Conservation (phyloP, 495 filamentous ascomycete genomes). For the Hyaloscypha variabilis region DNA sequence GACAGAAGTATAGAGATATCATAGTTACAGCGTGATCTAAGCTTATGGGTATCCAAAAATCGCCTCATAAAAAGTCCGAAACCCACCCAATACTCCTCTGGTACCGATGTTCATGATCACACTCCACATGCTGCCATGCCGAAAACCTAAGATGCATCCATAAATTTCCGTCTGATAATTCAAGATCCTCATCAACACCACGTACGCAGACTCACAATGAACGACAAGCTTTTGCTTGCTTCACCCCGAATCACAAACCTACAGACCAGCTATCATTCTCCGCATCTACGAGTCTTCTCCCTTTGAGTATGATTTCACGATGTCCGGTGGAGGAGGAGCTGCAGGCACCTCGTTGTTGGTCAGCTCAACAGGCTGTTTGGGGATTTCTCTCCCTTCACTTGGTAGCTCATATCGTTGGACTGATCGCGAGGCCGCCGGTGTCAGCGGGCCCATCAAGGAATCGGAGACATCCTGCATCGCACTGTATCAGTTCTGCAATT, state of each 20-base stretch:
- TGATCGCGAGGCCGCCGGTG: neutral
- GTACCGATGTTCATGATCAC: too few species aligned
- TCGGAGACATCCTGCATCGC: neutral
- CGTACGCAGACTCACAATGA: too few species aligned
- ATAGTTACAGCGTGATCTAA: too few species aligned
- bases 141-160: too few species aligned
- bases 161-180: too few species aligned
- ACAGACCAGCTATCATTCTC: neutral
- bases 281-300: neutral
- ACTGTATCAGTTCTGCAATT: neutral
- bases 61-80: too few species aligned
- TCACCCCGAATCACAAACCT: neutral
- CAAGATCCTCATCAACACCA: too few species aligned
- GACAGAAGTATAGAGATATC: too few species aligned
- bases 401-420: constrained; percentile 17
- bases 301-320: neutral
- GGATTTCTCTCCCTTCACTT: constrained; percentile 19
- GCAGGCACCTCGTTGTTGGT: neutral
- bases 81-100: too few species aligned
- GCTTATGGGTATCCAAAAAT: too few species aligned
- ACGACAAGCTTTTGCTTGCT: neutral
- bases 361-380: constrained; percentile 7
- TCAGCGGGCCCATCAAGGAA: constrained; percentile 10
- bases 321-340: constrained; percentile 11
- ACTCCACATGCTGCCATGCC: too few species aligned